Percentiles rank a stretch among this genome's conserved stretches.
Evolutionary conservation across 2,329 filamentous ascomycete species (phyloP).

Genomic region (Colletotrichum melonis): DNA sequence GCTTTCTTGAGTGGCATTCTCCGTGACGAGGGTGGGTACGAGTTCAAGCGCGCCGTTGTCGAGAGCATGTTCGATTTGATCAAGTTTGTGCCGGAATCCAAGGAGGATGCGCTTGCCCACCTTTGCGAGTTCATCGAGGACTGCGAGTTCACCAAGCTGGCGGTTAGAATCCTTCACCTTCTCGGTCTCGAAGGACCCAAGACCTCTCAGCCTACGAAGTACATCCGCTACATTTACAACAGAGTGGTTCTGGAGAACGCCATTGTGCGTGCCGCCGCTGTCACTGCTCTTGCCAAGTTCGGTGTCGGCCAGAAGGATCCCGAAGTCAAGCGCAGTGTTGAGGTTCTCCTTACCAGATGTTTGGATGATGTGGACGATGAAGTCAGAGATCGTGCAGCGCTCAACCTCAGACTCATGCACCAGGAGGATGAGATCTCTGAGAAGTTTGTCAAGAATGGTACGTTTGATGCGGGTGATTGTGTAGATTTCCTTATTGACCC

Average conservation of each 20-base stretch:
- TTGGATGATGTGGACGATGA: constrained; percentile 98
- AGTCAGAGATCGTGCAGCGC: constrained; percentile 92
- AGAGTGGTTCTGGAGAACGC: constrained; percentile 97
- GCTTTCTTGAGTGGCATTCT: constrained; percentile 97
- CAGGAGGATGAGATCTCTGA: constrained; percentile 89
- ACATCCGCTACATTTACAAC: constrained; percentile 99
- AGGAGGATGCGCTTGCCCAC: constrained; percentile 86
- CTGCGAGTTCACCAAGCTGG: constrained; percentile 98
- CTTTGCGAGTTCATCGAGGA: constrained; percentile 99
- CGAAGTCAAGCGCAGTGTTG: constrained; percentile 95
- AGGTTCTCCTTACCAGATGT: constrained; percentile 91
- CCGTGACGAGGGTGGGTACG: constrained; percentile 95
- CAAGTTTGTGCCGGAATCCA: constrained; percentile 94
- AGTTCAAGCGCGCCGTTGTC: constrained; percentile 97
- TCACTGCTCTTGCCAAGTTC: constrained; percentile 96
- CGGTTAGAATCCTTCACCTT: constrained; percentile 93
- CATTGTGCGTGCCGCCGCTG: constrained; percentile 92
- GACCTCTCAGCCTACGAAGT: constrained; percentile 96
- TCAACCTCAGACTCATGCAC: constrained; percentile 92
- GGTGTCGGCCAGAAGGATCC: constrained; percentile 96
- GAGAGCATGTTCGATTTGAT: constrained; percentile 99
- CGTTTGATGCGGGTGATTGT: constrained; percentile 40
- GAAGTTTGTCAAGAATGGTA: constrained; percentile 93
- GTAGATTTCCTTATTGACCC: neutral
- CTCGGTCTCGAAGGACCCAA: constrained; percentile 95